phyloP scores from a whole-genome alignment of 2,329 filamentous ascomycete genomes.

The Colletotrichum sp. region DNA sequence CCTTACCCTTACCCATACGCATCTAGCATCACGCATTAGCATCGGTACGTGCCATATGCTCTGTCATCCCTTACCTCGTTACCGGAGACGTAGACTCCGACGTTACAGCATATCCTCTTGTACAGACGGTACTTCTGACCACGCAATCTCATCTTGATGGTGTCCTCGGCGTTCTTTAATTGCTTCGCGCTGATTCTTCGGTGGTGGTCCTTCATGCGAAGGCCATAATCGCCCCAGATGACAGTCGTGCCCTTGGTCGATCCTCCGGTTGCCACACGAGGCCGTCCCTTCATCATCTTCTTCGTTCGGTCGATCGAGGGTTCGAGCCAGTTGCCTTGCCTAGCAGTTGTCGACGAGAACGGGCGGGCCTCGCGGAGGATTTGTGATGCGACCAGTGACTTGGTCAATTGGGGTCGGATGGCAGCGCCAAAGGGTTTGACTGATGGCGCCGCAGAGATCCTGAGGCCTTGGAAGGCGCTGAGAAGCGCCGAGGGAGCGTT shows the following conservation, averaged over 20 bases:
- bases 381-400: constrained; percentile 32
- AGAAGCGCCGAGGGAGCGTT: constrained; percentile 48
- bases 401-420: constrained; percentile 30
- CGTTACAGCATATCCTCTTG: constrained; percentile 88
- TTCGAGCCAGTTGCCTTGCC: constrained; percentile 78
- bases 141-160: constrained; percentile 85
- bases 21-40: constrained; percentile 51
- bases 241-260: constrained; percentile 93
- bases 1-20: constrained; percentile 99
- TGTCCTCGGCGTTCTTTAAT: constrained; percentile 90
- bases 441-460: constrained; percentile 44
- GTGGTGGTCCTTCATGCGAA: constrained; percentile 93
- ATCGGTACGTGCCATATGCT: background rate
- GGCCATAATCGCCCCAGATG: constrained; percentile 93
- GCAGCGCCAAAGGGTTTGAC: constrained; percentile 42
- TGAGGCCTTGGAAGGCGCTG: constrained; percentile 56
- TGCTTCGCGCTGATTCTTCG: constrained; percentile 86
- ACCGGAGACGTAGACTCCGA: constrained; percentile 93
- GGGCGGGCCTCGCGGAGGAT: constrained; percentile 58
- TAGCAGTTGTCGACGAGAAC: constrained; percentile 73
- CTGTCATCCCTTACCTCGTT: constrained; percentile 72
- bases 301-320: constrained; percentile 78
- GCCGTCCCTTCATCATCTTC: constrained; percentile 90
- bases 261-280: constrained; percentile 87
- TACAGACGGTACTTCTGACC: constrained; percentile 93